Evolutionary conservation across 176 grass and related monocot genomes (phyloP), one percentile per base, ranked within the genome.

Genomic region (Saccharum officinarum): DNA sequence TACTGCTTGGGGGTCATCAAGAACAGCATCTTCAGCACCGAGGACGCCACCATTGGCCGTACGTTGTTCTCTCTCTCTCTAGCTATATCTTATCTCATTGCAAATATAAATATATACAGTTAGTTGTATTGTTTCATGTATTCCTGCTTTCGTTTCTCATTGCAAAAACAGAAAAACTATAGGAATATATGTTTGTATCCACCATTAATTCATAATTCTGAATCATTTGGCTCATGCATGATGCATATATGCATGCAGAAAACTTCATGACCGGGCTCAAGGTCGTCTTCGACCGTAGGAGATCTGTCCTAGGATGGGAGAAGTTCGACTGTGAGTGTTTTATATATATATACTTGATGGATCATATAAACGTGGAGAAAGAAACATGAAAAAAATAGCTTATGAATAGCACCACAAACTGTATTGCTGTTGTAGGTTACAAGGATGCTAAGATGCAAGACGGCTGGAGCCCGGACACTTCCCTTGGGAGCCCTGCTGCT

Each of bases 251-350:
- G 28, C 18, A 3, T 71, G 61, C 90, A 95, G 93, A 95, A 76
- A 92, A 92, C 71, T 95, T 95, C 86, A 83, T 95, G 85, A 77
- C 81, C 15, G 93, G 83, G 6, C 90, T 95, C 7, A 92, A 90
- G 10, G 71, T 95, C 0, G 90, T 95, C 10, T 87, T 91, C 77
- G 72, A 95, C 70, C 55, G 90, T 5, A 80, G 87, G 80, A 75
- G 65, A 42, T 85, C 87, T 9, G 88, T 90, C 44, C 68, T 95
- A 8, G 83, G 88, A 40, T 95, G 93, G 93, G 69, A 92, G 45
- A 2, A 88, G 7, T 90, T 90, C 83, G 85, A 95, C 69, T 95
- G 93, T 95, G 80, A 89, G 87, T 61, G 57, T 25, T 61, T 2
- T 15, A n/a, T n/a, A n/a, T n/a, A n/a, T 31, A 31, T 14, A 13